phyloP scores from a whole-genome alignment of 768 basidiomycete genomes.

The Collybiopsis confluens region DNA sequence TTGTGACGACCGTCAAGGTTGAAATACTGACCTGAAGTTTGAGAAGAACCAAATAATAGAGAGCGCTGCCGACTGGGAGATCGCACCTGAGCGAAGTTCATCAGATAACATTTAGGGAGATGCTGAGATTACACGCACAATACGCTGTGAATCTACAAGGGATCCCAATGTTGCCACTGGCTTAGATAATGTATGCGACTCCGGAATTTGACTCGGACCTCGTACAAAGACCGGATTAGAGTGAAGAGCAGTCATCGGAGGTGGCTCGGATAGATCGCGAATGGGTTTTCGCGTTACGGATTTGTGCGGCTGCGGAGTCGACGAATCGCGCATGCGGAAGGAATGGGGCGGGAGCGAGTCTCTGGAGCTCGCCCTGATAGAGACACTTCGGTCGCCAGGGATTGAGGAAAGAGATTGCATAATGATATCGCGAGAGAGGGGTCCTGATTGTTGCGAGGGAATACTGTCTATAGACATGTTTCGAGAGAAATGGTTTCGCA shows the following conservation, averaged over 20 bases:
- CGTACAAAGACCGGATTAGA: constrained; percentile 70
- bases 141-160: constrained; percentile 52
- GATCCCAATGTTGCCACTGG: constrained; percentile 51
- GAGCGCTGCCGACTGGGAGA: constrained; percentile 51
- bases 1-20: neutral
- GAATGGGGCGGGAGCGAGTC: constrained; percentile 49
- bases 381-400: neutral
- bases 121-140: constrained; percentile 33
- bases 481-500: constrained; percentile 39
- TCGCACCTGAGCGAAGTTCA: constrained; percentile 30
- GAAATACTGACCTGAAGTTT: constrained; percentile 28
- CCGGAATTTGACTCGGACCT: constrained; percentile 39
- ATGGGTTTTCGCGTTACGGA: constrained; percentile 69
- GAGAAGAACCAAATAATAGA: constrained; percentile 41
- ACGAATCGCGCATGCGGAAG: constrained; percentile 62
- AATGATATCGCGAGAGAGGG: constrained; percentile 37
- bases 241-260: constrained; percentile 55
- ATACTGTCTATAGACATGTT: constrained; percentile 66
- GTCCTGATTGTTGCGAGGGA: constrained; percentile 38
- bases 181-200: constrained; percentile 13
- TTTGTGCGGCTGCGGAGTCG: constrained; percentile 64
- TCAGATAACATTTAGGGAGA: constrained; percentile 2
- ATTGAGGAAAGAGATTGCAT: constrained; percentile 25
- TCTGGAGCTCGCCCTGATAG: constrained; percentile 18
- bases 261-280: constrained; percentile 65